Conservation (phyloP, 345 rosid species). For the Moringa oleifera region DNA sequence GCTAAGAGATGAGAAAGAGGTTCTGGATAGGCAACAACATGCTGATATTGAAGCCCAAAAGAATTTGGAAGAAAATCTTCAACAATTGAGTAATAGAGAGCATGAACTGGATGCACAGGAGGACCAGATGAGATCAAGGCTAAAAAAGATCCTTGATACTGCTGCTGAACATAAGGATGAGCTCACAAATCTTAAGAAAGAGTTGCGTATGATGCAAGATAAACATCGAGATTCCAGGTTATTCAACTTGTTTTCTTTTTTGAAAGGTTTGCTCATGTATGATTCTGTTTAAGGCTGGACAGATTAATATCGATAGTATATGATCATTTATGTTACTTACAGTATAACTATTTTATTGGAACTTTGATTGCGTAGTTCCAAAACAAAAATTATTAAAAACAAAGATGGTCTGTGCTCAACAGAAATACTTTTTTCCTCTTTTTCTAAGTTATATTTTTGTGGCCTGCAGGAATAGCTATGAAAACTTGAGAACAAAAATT, state of each 20-base stretch:
- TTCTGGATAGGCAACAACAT: constrained; percentile 86
- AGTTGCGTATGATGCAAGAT: constrained; percentile 69
- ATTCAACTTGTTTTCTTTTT: constrained; percentile 5
- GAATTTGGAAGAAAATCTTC: constrained; percentile 94
- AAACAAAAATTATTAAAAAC: no score
- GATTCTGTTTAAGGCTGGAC: not conserved
- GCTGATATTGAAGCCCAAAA: constrained; percentile 83
- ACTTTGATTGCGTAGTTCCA: not conserved
- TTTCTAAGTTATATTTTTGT: constrained; percentile 5
- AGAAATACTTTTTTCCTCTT: not conserved
- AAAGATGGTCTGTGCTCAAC: not conserved
- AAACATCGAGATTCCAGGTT: constrained; percentile 74
- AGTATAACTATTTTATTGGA: not conserved
- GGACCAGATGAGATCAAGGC: constrained; percentile 66
- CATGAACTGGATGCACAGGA: constrained; percentile 71
- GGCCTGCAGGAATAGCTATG: constrained; percentile 53
- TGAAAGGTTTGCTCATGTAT: constrained; percentile 9
- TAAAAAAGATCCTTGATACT: constrained; percentile 50
- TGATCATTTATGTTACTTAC: not conserved
- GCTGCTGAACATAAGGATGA: constrained; percentile 61
- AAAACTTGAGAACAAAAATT: constrained; percentile 71
- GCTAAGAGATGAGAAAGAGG: constrained; percentile 94
- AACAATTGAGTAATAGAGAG: constrained; percentile 73
- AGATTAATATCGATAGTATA: not conserved
- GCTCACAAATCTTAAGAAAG: constrained; percentile 47